Base-by-base conservation (phyloP, 805 yeast genomes). In the Tetrapisispora fleetii region DNA sequence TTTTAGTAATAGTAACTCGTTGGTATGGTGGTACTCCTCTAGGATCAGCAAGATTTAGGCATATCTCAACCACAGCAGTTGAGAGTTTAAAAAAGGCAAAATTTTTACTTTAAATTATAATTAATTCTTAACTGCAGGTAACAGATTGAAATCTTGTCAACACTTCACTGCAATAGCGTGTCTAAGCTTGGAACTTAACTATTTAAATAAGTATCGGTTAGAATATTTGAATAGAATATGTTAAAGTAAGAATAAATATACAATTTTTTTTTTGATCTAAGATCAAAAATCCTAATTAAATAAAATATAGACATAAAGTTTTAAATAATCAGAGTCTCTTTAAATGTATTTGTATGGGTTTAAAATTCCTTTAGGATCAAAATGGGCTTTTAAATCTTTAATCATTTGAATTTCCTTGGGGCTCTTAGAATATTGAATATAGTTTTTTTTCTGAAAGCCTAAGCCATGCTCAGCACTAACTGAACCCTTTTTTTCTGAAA, bases 381-480 rank as follows among this genome's bases (percentile, higher is more conserved):
- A 90, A 56, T 78, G 80, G n/a, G 72, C 57, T 70, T 91, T 93
- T 57, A 93, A 68, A 37, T 80, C 80, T 64, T 81, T 83, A 76
- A 93, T 90, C 70, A 89, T 65, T 38, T 71, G 63, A 51, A 93
- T 78, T 64, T 88, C 90, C 46, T 71, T 70, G 13, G 75, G 80
- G 54, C 79, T 78, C 73, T 90, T 93, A 46, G 95, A 77, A 71
- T 91, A 93, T 10, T 83, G 83, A 56, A 91, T 76, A 65, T 85
- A 93, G 62, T 86, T 85, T 58, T 84, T 88, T 83, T 93, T 93
- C 62, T 91, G 97, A 78, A 93, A 87, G 0, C 99, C 99, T 50
- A 93, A 74, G 16, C 99, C 99, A 65, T 93, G 99, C 67, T 93
- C 99, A 27, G 99, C 99, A 50, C 95, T 84, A 47, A 93, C 83